These are phyloP conservation scores for Ophiocordyceps camponoti-rufipedis DNA, from an alignment of 2,329 filamentous ascomycete species.

Conservation along the genomic window DNA sequence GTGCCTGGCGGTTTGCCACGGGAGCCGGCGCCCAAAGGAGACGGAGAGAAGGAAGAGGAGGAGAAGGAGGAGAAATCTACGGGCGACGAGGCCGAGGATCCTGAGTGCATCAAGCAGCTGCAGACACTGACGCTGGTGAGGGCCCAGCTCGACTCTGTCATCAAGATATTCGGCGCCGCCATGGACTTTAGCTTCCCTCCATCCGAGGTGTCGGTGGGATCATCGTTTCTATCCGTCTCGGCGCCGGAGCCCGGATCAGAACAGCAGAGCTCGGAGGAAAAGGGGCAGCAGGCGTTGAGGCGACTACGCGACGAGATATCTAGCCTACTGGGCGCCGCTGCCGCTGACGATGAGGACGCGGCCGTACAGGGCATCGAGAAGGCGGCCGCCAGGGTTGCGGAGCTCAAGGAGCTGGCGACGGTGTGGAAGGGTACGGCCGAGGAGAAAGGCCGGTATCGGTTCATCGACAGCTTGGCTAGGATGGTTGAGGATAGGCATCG, in stretches of 20 bases:
- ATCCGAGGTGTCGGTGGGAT: conserved; percentile 66
- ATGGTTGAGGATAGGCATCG: conserved; percentile 60
- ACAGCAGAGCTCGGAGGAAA: conserved; percentile 59
- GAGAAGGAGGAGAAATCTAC: conserved; percentile 6
- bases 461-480: conserved; percentile 66
- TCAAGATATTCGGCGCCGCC: conserved; percentile 81
- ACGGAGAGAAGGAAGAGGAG: conserved; percentile 1
- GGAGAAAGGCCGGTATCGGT: conserved; percentile 65
- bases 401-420: conserved; percentile 54
- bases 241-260: conserved; percentile 54
- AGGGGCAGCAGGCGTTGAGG: conserved; percentile 65
- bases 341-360: conserved; percentile 33
- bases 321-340: conserved; percentile 37
- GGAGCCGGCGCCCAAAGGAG: conserved; percentile 1
- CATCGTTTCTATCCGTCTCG: conserved; percentile 78
- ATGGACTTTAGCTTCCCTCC: conserved; percentile 92
- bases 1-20: conserved; percentile 32
- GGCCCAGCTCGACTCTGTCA: conserved; percentile 68
- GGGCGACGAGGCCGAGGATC: conserved; percentile 23
- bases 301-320: conserved; percentile 54
- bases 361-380: conserved; percentile 51
- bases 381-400: conserved; percentile 56
- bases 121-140: conserved; percentile 71
- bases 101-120: conserved; percentile 56
- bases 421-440: conserved; percentile 95